A percentile compares a stretch with the other conserved stretches of the same genome.
Evolutionary conservation across 768 basidiomycete genomes (phyloP).

Genomic region (Auricularia sp.): DNA sequence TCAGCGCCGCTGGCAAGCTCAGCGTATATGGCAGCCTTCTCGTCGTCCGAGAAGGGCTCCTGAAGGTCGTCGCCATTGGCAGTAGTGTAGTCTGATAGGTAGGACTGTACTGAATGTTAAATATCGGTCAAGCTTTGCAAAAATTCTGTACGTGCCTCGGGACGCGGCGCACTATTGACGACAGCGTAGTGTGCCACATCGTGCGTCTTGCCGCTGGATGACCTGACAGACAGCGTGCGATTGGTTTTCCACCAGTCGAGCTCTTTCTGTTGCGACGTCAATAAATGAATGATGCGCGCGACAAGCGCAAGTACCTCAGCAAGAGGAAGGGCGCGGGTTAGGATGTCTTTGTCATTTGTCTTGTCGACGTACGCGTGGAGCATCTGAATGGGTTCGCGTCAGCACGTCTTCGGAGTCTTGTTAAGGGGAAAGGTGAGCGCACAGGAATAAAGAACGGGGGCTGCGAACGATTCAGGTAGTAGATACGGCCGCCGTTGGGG

Average conservation of each 20-base stretch:
- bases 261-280: constrained; percentile 44
- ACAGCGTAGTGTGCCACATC: constrained; percentile 66
- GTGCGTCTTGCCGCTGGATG: constrained; percentile 60
- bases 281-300: background rate
- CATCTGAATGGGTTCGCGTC: constrained; percentile 45
- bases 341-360: constrained; percentile 64
- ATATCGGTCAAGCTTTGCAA: background rate
- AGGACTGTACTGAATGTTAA: constrained; percentile 5
- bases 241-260: constrained; percentile 75
- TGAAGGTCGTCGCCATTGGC: constrained; percentile 47
- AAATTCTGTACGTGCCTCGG: constrained; percentile 56
- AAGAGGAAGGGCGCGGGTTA: constrained; percentile 71
- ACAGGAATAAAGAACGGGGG: constrained; percentile 83
- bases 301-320: constrained; percentile 48
- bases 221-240: constrained; percentile 55
- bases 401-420: background rate
- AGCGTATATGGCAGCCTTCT: constrained; percentile 61
- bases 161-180: constrained; percentile 76
- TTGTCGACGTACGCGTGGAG: constrained; percentile 69
- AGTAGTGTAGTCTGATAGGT: constrained; percentile 58
- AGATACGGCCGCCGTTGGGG: constrained; percentile 88
- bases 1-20: constrained; percentile 88
- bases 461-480: constrained; percentile 88
- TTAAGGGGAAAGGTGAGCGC: constrained; percentile 10
- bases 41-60: constrained; percentile 48